A percentile compares a stretch with the other conserved stretches of the same genome.
Conservation (phyloP, 768 basidiomycete species). For the Lentinula guzmanii region DNA sequence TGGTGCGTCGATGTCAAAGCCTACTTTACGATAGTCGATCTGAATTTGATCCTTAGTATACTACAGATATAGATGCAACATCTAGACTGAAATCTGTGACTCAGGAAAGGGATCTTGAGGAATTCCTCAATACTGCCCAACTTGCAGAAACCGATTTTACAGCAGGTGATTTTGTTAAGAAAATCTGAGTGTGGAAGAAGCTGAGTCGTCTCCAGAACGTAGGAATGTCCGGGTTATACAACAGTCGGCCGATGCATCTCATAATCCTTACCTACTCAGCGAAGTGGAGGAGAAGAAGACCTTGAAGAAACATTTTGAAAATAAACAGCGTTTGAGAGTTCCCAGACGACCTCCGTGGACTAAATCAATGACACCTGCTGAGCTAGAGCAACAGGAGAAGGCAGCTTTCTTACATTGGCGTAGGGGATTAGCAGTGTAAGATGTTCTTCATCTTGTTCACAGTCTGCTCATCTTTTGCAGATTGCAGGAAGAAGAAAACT, state of each 20-base stretch:
- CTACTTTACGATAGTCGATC: conserved; percentile 2
- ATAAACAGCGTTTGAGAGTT: conserved; percentile 72
- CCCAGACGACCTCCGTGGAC: conserved; percentile 91
- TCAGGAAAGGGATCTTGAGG: conserved; percentile 92
- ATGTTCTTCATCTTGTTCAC: conserved; percentile 11
- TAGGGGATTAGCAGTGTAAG: conserved; percentile 84
- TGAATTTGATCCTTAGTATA: conserved; percentile 44
- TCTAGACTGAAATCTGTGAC: conserved; percentile 84
- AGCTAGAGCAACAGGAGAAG: conserved; percentile 87
- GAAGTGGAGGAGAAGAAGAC: conserved; percentile 78
- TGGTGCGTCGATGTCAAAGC: conserved; percentile 39
- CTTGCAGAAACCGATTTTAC: conserved; percentile 95
- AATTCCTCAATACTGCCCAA: conserved; percentile 92
- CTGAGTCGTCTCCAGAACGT: conserved; percentile 43
- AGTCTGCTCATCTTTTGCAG: conserved; percentile 30
- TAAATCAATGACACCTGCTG: conserved; percentile 64
- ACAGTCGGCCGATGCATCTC: conserved; percentile 43
- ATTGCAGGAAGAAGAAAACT: conserved; percentile 78
- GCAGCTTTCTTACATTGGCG: conserved; percentile 92
- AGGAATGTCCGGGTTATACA: conserved; percentile 76
- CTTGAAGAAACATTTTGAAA: conserved; percentile 65
- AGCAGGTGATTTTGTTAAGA: conserved; percentile 51
- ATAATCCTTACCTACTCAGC: conserved; percentile 83
- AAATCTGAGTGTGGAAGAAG: not conserved
- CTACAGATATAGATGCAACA: conserved; percentile 64